These are phyloP conservation scores for Clonostachys rosea DNA, from an alignment of 2,329 filamentous ascomycete species.

Conservation along the genomic window DNA sequence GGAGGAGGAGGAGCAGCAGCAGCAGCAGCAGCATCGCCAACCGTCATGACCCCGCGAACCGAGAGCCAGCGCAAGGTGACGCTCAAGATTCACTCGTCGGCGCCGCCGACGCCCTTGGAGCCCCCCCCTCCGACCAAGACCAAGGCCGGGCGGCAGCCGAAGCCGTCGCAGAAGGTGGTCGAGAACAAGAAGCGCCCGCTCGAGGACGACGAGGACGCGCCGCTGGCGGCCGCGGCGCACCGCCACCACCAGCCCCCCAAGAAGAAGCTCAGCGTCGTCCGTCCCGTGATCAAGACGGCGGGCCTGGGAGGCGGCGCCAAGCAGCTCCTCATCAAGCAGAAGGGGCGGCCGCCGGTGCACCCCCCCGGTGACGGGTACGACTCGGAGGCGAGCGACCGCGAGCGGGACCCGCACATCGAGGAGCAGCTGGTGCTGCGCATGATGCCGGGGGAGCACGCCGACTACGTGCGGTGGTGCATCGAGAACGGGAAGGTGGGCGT, in stretches of 20 bases:
- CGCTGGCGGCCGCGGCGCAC: constrained; percentile 14
- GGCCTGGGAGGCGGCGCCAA: constrained; percentile 8
- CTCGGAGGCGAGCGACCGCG: constrained; percentile 88
- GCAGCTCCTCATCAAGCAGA: constrained; percentile 50
- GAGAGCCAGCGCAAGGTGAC: constrained; percentile 31
- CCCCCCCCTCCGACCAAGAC: constrained; percentile 36
- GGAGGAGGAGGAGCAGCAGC: constrained; percentile 2
- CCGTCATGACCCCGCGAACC: constrained; percentile 11
- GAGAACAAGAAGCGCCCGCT: constrained; percentile 58
- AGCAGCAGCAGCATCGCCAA: constrained; percentile 4
- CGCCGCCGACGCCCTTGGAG: constrained; percentile 26
- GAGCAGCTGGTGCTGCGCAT: constrained; percentile 88
- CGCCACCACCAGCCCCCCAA: constrained; percentile 20
- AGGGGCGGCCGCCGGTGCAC: constrained; percentile 64
- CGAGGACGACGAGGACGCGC: constrained; percentile 47
- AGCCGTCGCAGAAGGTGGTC: constrained; percentile 52
- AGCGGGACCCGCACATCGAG: constrained; percentile 83
- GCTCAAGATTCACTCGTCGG: constrained; percentile 32
- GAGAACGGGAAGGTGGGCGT: constrained; percentile 73
- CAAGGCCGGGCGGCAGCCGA: constrained; percentile 55
- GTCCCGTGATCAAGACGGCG: constrained; percentile 27
- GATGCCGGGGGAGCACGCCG: constrained; percentile 78
- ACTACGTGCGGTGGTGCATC: constrained; percentile 74
- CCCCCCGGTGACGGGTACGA: constrained; percentile 89
- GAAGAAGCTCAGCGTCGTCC: constrained; percentile 52